A percentile compares a stretch with the other conserved stretches of the same genome.
Evolutionary conservation across 202 grass and related monocot genomes (phyloP).

Genomic region (Setaria italica): DNA sequence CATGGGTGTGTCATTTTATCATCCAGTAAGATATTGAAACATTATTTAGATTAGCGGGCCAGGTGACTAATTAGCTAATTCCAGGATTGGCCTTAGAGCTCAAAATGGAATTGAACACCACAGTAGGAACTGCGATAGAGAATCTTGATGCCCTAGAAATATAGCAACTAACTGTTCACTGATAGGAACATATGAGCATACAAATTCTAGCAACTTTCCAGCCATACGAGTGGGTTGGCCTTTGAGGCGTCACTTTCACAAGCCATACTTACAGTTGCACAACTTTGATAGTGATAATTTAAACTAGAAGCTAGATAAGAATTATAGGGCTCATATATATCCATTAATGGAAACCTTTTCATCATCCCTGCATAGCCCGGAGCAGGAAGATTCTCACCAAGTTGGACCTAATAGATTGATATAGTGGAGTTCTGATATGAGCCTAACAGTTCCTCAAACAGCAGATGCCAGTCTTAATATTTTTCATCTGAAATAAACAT

Average conservation of each 20-base stretch:
- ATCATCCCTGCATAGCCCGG: conserved; percentile 46
- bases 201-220: conserved; percentile 50
- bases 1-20: conserved; percentile 47
- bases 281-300: conserved; percentile 61
- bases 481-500: conserved; percentile 53
- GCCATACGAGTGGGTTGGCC: conserved; percentile 51
- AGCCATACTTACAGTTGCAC: conserved; percentile 59
- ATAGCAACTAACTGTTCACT: conserved; percentile 36
- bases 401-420: conserved; percentile 47
- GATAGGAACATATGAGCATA: conserved; percentile 53
- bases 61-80: conserved; percentile 53
- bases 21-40: conserved; percentile 41
- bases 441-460: conserved; percentile 44
- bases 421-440: conserved; percentile 38
- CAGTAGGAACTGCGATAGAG: conserved; percentile 37
- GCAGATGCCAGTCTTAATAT: conserved; percentile 39
- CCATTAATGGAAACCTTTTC: conserved; percentile 50
- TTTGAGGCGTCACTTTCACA: conserved; percentile 71
- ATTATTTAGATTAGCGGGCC: conserved; percentile 41
- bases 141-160: conserved; percentile 48
- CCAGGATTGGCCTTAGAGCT: conserved; percentile 41
- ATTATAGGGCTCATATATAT: conserved; percentile 44
- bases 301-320: conserved; percentile 61
- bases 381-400: conserved; percentile 66
- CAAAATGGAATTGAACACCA: conserved; percentile 49